Percentiles rank a stretch among this genome's conserved stretches.
phyloP scores from a whole-genome alignment of 2,329 filamentous ascomycete genomes.

The Exophiala sp. region DNA sequence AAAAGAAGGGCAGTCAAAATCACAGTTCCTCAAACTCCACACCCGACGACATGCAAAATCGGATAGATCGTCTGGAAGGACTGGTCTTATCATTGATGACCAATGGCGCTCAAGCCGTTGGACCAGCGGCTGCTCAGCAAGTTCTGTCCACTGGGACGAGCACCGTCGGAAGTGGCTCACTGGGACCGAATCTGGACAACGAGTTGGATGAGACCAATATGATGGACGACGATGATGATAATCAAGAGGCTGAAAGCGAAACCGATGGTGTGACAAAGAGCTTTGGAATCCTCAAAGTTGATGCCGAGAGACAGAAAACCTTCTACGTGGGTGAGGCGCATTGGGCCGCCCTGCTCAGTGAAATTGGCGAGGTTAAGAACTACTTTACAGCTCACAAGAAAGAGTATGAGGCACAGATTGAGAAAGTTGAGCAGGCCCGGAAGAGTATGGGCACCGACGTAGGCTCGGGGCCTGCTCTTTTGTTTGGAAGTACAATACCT shows the following conservation, averaged over 20 bases:
- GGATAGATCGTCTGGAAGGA: slow-evolving; percentile 91
- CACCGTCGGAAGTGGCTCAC: slow-evolving; percentile 43
- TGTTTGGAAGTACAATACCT: slow-evolving; percentile 69
- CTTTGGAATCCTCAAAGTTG: slow-evolving; percentile 78
- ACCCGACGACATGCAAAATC: slow-evolving; percentile 97
- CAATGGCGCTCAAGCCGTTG: slow-evolving; percentile 65
- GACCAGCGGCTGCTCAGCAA: slow-evolving; percentile 57
- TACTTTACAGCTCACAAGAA: slow-evolving; percentile 86
- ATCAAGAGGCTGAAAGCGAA: slow-evolving; percentile 62
- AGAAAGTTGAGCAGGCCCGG: slow-evolving; percentile 69
- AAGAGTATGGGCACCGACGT: slow-evolving; percentile 52
- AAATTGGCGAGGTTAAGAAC: slow-evolving; percentile 90
- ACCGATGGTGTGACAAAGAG: slow-evolving; percentile 68
- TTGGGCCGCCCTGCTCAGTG: slow-evolving; percentile 74
- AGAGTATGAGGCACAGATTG: slow-evolving; percentile 77
- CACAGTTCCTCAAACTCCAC: slow-evolving; percentile 53
- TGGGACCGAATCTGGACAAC: slow-evolving; percentile 34
- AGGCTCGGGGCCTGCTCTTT: slow-evolving; percentile 67
- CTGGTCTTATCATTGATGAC: slow-evolving; percentile 93
- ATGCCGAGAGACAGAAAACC: slow-evolving; percentile 68
- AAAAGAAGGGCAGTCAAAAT: slow-evolving; percentile 64
- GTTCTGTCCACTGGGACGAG: slow-evolving; percentile 31
- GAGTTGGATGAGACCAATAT: slow-evolving; percentile 31
- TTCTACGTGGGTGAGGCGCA: slow-evolving; percentile 80
- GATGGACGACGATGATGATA: slow-evolving; percentile 54